Evolutionary conservation across 2,329 filamentous ascomycete genomes (phyloP).

Genomic region (Venturia pyrina): DNA sequence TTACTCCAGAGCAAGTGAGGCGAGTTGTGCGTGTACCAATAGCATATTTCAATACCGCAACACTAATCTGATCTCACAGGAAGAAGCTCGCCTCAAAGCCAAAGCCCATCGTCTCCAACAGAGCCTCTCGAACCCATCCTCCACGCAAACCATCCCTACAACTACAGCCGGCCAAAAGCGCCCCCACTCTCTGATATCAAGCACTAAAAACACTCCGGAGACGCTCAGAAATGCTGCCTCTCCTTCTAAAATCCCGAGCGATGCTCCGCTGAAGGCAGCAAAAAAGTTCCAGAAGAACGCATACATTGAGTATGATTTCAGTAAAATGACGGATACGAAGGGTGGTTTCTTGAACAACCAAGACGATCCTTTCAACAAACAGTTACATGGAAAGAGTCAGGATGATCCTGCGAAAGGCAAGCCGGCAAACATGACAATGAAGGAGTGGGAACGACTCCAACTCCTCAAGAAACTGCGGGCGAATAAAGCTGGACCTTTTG

Average conservation of each 20-base stretch:
- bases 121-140: conserved; percentile 39
- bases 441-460: conserved; percentile 83
- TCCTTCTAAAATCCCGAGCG: conserved; percentile 26
- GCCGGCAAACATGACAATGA: conserved; percentile 78
- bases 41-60: neutral
- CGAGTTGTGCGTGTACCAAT: conserved; percentile 35
- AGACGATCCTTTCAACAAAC: conserved; percentile 84
- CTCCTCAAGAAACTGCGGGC: conserved; percentile 61
- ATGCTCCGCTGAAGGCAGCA: conserved; percentile 58
- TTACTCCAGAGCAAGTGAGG: conserved; percentile 52
- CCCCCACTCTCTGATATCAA: conserved; percentile 53
- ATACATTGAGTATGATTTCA: conserved; percentile 96
- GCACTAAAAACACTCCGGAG: conserved; percentile 37
- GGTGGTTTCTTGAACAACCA: conserved; percentile 86
- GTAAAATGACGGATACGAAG: conserved; percentile 95
- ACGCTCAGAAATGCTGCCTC: conserved; percentile 58
- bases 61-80: conserved; percentile 25
- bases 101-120: conserved; percentile 73
- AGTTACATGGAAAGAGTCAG: conserved; percentile 43
- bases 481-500: conserved; percentile 71
- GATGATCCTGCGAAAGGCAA: conserved; percentile 47
- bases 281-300: conserved; percentile 69
- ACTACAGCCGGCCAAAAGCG: conserved; percentile 58
- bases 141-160: conserved; percentile 9
- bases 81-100: conserved; percentile 77